A percentile compares a stretch with the other conserved stretches of the same genome.
phyloP scores from a whole-genome alignment of 2,329 filamentous ascomycete species.

The Trichoderma pleuroti region DNA sequence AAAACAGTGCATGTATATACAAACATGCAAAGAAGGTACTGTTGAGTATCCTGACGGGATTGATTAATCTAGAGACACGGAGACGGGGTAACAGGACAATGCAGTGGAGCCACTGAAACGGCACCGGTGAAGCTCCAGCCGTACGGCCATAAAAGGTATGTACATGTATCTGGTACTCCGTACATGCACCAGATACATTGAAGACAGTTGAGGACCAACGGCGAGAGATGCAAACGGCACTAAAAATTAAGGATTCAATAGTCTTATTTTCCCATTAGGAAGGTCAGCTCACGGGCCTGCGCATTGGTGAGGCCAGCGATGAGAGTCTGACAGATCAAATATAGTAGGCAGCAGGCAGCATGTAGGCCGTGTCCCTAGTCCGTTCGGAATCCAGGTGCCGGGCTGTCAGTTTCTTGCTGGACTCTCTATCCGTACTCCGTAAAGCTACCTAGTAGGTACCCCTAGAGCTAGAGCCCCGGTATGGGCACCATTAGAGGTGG shows the following conservation, averaged over 20 bases:
- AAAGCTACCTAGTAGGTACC: not conserved
- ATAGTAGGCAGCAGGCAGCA: not conserved
- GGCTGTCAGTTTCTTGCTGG: not conserved
- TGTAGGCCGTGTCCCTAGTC: not conserved
- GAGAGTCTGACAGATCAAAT: not conserved
- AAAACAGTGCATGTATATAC: not conserved
- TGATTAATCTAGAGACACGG: not conserved
- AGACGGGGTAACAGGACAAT: not conserved
- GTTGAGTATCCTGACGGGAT: too few relatives aligned
- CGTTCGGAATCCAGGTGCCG: not conserved
- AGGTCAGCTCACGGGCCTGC: not conserved
- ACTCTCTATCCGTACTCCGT: not conserved
- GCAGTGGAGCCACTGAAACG: not conserved
- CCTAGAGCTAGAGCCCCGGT: not conserved
- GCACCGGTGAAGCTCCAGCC: not conserved
- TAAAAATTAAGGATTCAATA: not conserved
- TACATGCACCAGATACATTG: not conserved
- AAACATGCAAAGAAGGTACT: not conserved
- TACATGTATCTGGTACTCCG: too few relatives aligned
- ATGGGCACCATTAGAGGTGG: not conserved
- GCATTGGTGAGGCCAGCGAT: not conserved
- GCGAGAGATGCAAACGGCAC: not conserved
- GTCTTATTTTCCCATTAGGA: not conserved
- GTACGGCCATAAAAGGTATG: not conserved
- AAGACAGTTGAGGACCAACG: not conserved